Base-by-base conservation (phyloP, 139 green algal species). In the Microglena sp. region DNA sequence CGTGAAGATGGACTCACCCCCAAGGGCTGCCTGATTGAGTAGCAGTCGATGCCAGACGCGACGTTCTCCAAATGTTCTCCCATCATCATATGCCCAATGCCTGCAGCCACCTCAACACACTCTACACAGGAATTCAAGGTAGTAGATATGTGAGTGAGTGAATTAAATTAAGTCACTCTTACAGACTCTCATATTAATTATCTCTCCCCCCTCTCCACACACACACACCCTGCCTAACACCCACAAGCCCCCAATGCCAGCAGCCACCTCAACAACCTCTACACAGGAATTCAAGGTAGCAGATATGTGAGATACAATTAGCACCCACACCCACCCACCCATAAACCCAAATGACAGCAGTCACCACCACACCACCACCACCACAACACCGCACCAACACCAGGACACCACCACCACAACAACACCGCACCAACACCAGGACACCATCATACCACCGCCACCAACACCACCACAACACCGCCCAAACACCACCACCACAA, bases 51-150 rank as follows among this genome's bases (percentile, higher is more conserved):
- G 60, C 92, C 93, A 6, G 8, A 3, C 11, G 86, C 80, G 28
- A 99, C 86, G 62, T 95, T 89, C 73, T 97, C 92, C 53, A 95
- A 33, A 2, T 81, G 65, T 40, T 97, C 87, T 0, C 93, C 93
- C 74, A 84, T 27, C 31, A 66, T 21, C 5, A 59, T 33, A 45
- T 6, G n/a, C 57, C 28, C 18, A 2, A 45, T 7, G 4, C 2
- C 29, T 30, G 5, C 21, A 3, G 15, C 40, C 40, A 11, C 11
- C 18, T 11, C 40, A 50, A 50, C 11, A 11, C 11, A 11, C 40
- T 18, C 40, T 24, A 24, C 15, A 11, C 11, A 50, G 40, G 15
- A 50, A 11, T 50, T 18, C 40, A 50, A 24, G 40, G 15, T 18
- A 50, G 15, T 18, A 11, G 15, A 50, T 50, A 18, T 18, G 18